Percentiles rank a stretch among this genome's conserved stretches.
Conservation (phyloP, 2,329 filamentous ascomycete species). For the Trichoderma lentiforme region DNA sequence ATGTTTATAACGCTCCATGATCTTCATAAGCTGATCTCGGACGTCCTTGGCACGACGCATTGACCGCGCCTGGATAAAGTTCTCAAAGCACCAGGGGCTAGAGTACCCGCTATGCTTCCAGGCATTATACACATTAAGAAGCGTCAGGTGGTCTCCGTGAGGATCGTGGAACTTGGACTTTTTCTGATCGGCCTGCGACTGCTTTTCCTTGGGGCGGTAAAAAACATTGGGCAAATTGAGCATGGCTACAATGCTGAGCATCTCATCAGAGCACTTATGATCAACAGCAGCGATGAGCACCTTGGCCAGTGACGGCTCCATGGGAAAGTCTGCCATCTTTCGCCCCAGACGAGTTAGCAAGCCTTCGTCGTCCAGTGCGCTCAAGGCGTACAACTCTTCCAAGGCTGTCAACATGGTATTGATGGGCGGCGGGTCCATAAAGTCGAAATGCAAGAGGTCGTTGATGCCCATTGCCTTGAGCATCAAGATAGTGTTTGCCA, state of each 20-base stretch:
- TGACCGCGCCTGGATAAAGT: constrained; percentile 89
- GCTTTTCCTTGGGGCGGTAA: constrained; percentile 96
- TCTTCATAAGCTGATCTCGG: constrained; percentile 83
- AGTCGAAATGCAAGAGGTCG: constrained; percentile 93
- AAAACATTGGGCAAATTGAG: constrained; percentile 83
- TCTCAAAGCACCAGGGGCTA: constrained; percentile 93
- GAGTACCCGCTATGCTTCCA: constrained; percentile 85
- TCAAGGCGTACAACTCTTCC: constrained; percentile 90
- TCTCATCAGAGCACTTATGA: constrained; percentile 85
- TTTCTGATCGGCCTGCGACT: constrained; percentile 93
- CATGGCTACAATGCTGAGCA: constrained; percentile 93
- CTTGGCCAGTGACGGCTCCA: constrained; percentile 91
- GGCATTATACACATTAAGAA: constrained; percentile 95
- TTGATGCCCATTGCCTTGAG: constrained; percentile 99
- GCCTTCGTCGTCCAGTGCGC: constrained; percentile 91
- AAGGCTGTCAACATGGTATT: constrained; percentile 97
- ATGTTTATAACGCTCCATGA: constrained; percentile 90
- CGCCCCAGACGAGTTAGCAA: constrained; percentile 85
- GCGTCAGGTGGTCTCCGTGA: constrained; percentile 86
- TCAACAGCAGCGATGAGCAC: constrained; percentile 85
- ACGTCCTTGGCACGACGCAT: constrained; percentile 92
- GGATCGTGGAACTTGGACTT: constrained; percentile 97
- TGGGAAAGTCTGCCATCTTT: constrained; percentile 98
- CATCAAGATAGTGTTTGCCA: constrained; percentile 92
- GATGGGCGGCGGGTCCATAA: constrained; percentile 96